Conservation (phyloP, 2,329 filamentous ascomycete species). For the Trichophyton rubrum region DNA sequence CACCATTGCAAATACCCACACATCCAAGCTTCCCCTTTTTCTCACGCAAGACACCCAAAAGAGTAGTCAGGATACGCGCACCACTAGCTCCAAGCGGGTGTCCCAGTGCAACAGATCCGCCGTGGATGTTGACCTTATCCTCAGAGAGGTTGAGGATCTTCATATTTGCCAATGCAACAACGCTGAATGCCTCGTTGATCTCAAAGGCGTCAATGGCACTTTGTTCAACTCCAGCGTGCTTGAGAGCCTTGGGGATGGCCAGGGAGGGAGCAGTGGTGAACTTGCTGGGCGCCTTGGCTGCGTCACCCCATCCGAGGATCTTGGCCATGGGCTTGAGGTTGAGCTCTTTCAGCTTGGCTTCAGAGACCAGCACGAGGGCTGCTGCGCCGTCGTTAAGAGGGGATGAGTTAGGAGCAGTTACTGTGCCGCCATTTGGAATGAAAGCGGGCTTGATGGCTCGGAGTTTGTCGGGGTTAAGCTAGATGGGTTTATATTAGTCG, state of each 20-base stretch:
- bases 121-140: constrained; percentile 88
- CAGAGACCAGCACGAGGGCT: constrained; percentile 84
- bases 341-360: constrained; percentile 85
- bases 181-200: constrained; percentile 98
- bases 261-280: constrained; percentile 92
- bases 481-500: constrained; percentile 6
- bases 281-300: constrained; percentile 77
- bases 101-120: constrained; percentile 88
- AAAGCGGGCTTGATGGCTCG: constrained; percentile 75
- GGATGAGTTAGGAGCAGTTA: constrained; percentile 92
- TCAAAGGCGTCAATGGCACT: constrained; percentile 83
- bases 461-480: constrained; percentile 68
- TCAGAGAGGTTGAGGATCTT: constrained; percentile 70
- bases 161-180: constrained; percentile 90
- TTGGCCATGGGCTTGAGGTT: constrained; percentile 85
- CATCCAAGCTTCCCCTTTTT: constrained; percentile 89
- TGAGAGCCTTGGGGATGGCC: constrained; percentile 92
- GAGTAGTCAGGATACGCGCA: constrained; percentile 81
- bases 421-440: constrained; percentile 62
- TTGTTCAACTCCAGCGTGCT: constrained; percentile 73
- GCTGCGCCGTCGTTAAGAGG: constrained; percentile 92
- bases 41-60: constrained; percentile 76
- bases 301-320: constrained; percentile 95
- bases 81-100: constrained; percentile 91
- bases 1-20: constrained; percentile 95